Percentiles rank a stretch among this genome's conserved stretches.
Conservation (phyloP, 306 rosid genomes). For the Ochetophila trinervis region DNA sequence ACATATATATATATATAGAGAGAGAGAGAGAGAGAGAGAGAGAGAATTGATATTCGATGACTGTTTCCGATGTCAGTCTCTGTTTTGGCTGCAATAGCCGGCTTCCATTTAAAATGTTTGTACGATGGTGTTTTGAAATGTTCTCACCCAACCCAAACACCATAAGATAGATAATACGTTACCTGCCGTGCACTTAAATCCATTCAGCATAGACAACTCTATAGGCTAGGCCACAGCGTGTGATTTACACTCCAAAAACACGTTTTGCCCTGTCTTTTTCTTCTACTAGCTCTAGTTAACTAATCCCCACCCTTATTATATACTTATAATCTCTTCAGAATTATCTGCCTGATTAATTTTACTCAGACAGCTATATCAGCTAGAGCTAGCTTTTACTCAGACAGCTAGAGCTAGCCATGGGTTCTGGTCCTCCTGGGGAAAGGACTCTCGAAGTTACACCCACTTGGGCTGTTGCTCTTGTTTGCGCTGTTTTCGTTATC, state of each 20-base stretch:
- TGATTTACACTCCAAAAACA: neutral
- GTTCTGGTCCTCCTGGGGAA: conserved; percentile 31
- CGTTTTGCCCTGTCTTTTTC: too few species aligned
- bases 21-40: too few species aligned
- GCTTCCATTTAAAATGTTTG: neutral
- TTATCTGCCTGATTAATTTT: neutral
- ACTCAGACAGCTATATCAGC: neutral
- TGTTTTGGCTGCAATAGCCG: conserved; percentile 29
- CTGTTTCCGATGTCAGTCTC: too few species aligned
- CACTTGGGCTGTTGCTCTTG: conserved; percentile 71
- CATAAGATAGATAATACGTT: neutral
- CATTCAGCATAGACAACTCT: neutral
- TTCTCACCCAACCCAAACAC: neutral
- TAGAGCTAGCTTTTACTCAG: neutral
- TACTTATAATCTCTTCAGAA: too few species aligned
- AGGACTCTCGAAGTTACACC: conserved; percentile 57
- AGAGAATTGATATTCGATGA: too few species aligned
- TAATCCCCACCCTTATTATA: neutral
- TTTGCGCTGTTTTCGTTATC: conserved; percentile 52
- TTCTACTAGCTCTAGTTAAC: neutral
- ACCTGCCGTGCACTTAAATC: conserved; percentile 6
- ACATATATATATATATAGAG: too few species aligned
- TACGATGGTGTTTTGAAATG: too few species aligned
- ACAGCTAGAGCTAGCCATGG: conserved; percentile 12
- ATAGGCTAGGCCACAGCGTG: neutral